Base-by-base conservation (phyloP, 495 filamentous ascomycete species). In the Trichoderma asperelloides region DNA sequence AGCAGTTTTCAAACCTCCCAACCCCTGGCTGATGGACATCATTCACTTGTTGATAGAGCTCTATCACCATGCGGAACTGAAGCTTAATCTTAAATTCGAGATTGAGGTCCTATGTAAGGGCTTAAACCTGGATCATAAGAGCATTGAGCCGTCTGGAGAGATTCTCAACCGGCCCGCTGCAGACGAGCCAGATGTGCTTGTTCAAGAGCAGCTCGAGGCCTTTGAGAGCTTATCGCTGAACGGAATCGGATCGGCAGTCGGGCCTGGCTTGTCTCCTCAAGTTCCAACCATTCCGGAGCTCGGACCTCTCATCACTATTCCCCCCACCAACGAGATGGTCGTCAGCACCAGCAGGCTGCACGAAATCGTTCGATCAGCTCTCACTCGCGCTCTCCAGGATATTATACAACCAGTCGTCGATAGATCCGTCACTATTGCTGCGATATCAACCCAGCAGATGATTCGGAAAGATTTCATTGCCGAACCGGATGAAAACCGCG, bases 321-420 rank as follows among this genome's bases (percentile, higher is more conserved):
- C 93, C 6, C 89, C 87, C 41, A 83, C 87, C 2, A 91, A 89
- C 25, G 90, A 90, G 70, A 86, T 86, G 73, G 87, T 92, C 70
- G 81, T 90, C 37, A 88, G 85, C 71, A 82, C 88, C 64, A 83
- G 79, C 62, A 82, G 87, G 68, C 81, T 98, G 45, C 87, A 91
- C 68, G 87, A 91, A 67, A 95, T 98, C 72, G 88, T 96, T 33
- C 85, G 89, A 62, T 85, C 81, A 55, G 92, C 95, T 11, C 89
- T 96, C 45, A 92, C 91, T 62, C 88, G 90, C 63, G 93, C 95
- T 12, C 87, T 98, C 65, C 86, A 89, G 41, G 96, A 98, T 71
- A 98, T 98, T 70, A 97, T 98, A 68, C 90, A 91, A 40, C 95
- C 95, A 7, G 95, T 98, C 9, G 96, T 98, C 16, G 95, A 98